A percentile compares a stretch with the other conserved stretches of the same genome.
Evolutionary conservation across 805 yeast species (phyloP).

Genomic region (Diddensiella transvaalensis): DNA sequence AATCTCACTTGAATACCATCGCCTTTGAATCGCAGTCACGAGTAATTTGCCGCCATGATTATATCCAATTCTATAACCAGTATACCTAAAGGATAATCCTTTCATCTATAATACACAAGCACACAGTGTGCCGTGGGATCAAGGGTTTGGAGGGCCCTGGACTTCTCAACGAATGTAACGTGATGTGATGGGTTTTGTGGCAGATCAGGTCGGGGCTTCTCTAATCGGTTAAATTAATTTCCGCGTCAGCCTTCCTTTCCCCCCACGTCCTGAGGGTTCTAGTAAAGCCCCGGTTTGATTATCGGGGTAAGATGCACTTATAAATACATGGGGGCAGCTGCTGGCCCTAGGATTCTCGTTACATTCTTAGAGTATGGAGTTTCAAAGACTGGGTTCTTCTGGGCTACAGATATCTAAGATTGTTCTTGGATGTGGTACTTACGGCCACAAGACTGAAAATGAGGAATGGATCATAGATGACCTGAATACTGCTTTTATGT

Average conservation of each 20-base stretch:
- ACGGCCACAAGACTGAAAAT: slow-evolving; percentile 37
- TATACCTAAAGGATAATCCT: no score
- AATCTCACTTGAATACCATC: background rate
- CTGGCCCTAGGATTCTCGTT: background rate
- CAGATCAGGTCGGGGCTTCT: background rate
- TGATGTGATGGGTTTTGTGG: background rate
- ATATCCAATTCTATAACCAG: no score
- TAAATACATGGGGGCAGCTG: background rate
- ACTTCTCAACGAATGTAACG: background rate
- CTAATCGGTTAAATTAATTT: background rate
- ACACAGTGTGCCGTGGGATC: no score
- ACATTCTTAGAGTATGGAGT: background rate
- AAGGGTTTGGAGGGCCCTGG: background rate
- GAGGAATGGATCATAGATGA: slow-evolving; percentile 46
- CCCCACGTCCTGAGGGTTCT: background rate
- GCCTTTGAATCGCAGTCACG: no score
- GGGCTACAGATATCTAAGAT: slow-evolving; percentile 38
- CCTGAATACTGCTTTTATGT: slow-evolving; percentile 38
- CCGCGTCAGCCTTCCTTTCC: background rate
- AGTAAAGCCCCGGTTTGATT: background rate
- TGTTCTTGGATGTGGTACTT: slow-evolving; percentile 42
- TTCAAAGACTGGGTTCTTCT: slow-evolving; percentile 32
- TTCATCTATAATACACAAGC: no score
- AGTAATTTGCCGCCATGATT: no score
- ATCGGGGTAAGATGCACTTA: no score